A percentile compares a stretch with the other conserved stretches of the same genome.
Conservation (phyloP, 2,329 filamentous ascomycete genomes). For the Fusarium scirpi region DNA sequence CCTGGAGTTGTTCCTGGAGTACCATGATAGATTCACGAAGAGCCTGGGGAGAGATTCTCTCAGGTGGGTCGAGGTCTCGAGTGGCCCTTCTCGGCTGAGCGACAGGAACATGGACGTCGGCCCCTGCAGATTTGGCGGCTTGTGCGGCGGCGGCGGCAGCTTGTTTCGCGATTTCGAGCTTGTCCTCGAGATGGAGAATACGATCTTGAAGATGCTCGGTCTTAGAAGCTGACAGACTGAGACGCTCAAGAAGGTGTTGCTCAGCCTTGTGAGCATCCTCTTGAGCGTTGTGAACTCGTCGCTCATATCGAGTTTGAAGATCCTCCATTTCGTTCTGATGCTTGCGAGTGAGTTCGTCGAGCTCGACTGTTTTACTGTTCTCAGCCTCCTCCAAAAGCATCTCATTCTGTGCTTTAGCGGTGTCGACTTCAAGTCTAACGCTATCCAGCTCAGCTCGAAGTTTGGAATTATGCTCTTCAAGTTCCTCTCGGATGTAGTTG, state of each 20-base stretch:
- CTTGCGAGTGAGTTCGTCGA: conserved; percentile 65
- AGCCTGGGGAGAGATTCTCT: conserved; percentile 94
- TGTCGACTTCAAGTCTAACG: conserved; percentile 82
- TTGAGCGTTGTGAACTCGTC: conserved; percentile 76
- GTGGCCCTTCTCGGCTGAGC: conserved; percentile 40
- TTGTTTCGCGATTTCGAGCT: conserved; percentile 88
- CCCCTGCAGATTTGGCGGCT: conserved; percentile 73
- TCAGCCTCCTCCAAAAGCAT: conserved; percentile 86
- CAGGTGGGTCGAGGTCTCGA: conserved; percentile 69
- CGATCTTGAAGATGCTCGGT: conserved; percentile 88
- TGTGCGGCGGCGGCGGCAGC: conserved; percentile 85
- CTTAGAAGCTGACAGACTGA: conserved; percentile 86
- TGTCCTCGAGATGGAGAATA: conserved; percentile 86
- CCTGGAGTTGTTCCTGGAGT: conserved; percentile 94
- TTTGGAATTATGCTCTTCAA: conserved; percentile 82
- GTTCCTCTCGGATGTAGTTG: conserved; percentile 82
- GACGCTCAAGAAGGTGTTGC: conserved; percentile 81
- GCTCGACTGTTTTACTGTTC: conserved; percentile 70
- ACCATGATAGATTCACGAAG: conserved; percentile 96
- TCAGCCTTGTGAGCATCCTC: conserved; percentile 88
- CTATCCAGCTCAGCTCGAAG: conserved; percentile 82
- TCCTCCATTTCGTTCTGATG: conserved; percentile 80
- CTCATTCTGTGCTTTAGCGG: conserved; percentile 82
- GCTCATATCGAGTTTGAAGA: conserved; percentile 78
- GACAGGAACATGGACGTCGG: conserved; percentile 49